Conservation (phyloP, 1,284 basidiomycete genomes). For the Microbotryum saponariae region DNA sequence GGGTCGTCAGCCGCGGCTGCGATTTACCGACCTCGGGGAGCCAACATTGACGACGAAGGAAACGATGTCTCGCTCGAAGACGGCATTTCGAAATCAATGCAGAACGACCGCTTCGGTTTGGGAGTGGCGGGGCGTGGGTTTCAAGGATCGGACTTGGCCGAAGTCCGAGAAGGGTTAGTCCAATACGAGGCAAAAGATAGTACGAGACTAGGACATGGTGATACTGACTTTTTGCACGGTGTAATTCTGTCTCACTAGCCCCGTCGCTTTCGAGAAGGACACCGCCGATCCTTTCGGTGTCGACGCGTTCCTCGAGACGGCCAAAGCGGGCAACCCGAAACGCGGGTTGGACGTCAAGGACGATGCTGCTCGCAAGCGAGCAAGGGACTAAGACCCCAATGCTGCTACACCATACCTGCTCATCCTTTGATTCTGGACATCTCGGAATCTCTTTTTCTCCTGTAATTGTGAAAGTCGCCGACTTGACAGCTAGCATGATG, state of each 20-base stretch:
- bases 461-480: too few species aligned
- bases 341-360: conserved; percentile 46
- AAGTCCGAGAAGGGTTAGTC: conserved; percentile 49
- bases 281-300: conserved; percentile 93
- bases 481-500: too few species aligned
- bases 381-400: conserved; percentile 12
- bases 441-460: too few species aligned
- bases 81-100: conserved; percentile 77
- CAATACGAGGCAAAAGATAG: not conserved
- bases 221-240: too few species aligned
- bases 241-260: conserved; percentile 45
- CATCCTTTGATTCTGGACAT: too few species aligned
- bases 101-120: conserved; percentile 88
- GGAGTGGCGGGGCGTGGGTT: conserved; percentile 78
- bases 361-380: conserved; percentile 24
- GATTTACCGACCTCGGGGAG: conserved; percentile 85
- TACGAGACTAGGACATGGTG: too few species aligned
- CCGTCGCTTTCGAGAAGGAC: conserved; percentile 99
- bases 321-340: conserved; percentile 76
- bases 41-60: conserved; percentile 60
- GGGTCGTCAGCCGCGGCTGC: conserved; percentile 92
- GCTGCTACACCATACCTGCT: not conserved
- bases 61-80: conserved; percentile 83
- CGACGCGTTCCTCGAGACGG: conserved; percentile 93
- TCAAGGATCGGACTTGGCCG: conserved; percentile 74